A percentile compares a stretch with the other conserved stretches of the same genome.
Evolutionary conservation across 148 eudicot species (phyloP).

Genomic region (Cornus controversa): DNA sequence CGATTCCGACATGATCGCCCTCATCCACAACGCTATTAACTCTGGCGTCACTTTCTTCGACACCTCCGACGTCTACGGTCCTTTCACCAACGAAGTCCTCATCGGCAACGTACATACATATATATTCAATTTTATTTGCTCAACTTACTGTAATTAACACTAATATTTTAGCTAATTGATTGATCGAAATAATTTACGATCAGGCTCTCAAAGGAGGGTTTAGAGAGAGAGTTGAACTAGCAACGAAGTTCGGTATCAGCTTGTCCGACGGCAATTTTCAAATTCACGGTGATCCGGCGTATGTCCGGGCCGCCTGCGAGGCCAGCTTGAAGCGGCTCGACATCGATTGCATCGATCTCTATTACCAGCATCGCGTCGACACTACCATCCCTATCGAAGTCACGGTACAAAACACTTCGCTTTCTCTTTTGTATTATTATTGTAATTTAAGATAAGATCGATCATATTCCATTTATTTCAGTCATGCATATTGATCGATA

Average conservation of each 20-base stretch:
- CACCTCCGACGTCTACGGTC: not conserved
- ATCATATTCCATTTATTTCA: no score
- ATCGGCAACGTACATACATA: constrained; percentile 17
- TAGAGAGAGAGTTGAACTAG: not conserved
- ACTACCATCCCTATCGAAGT: not conserved
- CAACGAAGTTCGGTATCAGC: not conserved
- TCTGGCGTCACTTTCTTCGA: not conserved
- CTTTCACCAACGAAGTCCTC: not conserved
- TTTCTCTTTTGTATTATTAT: no score
- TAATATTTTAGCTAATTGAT: not conserved
- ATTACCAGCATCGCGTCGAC: not conserved
- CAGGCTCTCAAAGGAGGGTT: constrained; percentile 29
- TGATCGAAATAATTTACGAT: not conserved
- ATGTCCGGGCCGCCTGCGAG: constrained; percentile 16
- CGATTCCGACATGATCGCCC: not conserved
- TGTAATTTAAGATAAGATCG: no score
- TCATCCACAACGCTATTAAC: not conserved
- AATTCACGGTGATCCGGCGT: not conserved
- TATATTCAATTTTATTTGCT: no score
- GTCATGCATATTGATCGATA: no score
- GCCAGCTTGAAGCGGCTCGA: not conserved
- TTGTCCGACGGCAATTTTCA: not conserved
- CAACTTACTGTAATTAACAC: no score
- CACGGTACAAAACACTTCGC: not conserved
- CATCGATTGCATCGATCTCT: not conserved